These are phyloP conservation scores for Penicillium nordicum DNA, from an alignment of 2,329 filamentous ascomycete genomes.

Conservation along the genomic window DNA sequence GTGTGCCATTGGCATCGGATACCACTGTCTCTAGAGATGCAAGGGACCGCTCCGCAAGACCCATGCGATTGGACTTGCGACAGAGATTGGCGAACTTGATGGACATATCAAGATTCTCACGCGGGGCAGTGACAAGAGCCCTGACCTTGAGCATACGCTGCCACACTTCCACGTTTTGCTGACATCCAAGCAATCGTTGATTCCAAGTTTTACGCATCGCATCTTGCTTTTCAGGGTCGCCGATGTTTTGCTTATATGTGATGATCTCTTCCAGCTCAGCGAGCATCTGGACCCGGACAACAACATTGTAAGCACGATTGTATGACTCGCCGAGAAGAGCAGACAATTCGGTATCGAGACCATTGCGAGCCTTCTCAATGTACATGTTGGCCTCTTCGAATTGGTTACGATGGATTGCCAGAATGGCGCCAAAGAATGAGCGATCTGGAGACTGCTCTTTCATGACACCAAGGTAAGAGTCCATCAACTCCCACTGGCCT, in stretches of 20 bases:
- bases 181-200: constrained; percentile 86
- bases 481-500: constrained; percentile 97
- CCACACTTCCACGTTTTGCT: constrained; percentile 97
- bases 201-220: constrained; percentile 96
- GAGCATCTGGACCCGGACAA: constrained; percentile 97
- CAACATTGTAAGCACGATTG: constrained; percentile 94
- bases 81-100: constrained; percentile 99
- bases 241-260: constrained; percentile 83
- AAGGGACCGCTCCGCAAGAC: constrained; percentile 90
- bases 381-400: constrained; percentile 87
- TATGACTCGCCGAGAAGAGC: constrained; percentile 98
- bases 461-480: constrained; percentile 92
- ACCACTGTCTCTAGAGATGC: constrained; percentile 81
- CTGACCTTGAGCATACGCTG: constrained; percentile 95
- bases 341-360: constrained; percentile 90
- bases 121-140: constrained; percentile 83
- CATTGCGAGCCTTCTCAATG: constrained; percentile 88
- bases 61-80: constrained; percentile 90
- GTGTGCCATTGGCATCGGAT: constrained; percentile 41
- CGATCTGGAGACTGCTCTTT: constrained; percentile 89
- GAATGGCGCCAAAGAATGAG: constrained; percentile 95
- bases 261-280: constrained; percentile 98
- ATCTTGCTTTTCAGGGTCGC: constrained; percentile 78
- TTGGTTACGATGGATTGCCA: constrained; percentile 91
- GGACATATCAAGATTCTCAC: constrained; percentile 97